phyloP scores from a whole-genome alignment of 768 basidiomycete species.

The Cytidiella melzeri region DNA sequence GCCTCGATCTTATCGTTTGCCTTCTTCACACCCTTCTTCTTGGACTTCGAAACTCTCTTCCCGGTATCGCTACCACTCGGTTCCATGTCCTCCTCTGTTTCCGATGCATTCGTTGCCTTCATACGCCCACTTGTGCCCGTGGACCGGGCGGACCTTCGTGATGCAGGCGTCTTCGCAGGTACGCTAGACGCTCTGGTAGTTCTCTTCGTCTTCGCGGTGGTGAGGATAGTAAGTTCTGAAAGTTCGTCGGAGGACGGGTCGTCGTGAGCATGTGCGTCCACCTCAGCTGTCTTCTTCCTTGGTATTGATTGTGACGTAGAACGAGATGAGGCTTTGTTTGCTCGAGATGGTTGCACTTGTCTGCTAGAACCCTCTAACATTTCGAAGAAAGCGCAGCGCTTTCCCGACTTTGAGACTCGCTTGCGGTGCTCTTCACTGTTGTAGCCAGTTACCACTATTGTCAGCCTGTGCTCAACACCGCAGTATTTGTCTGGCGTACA shows the following conservation, averaged over 20 bases:
- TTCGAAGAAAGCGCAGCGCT: constrained; percentile 39
- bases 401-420: constrained; percentile 46
- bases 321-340: constrained; percentile 23
- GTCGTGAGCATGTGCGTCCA: constrained; percentile 7
- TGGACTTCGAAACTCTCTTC: constrained; percentile 20
- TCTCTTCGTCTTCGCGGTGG: constrained; percentile 7
- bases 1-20: constrained; percentile 22
- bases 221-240: constrained; percentile 7
- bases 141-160: constrained; percentile 17
- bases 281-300: constrained; percentile 9
- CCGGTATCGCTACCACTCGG: constrained; percentile 23
- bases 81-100: constrained; percentile 19
- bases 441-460: constrained; percentile 5
- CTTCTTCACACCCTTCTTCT: constrained; percentile 19
- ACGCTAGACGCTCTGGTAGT: constrained; percentile 17
- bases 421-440: constrained; percentile 70
- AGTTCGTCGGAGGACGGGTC: constrained; percentile 23
- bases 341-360: constrained; percentile 18
- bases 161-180: constrained; percentile 16
- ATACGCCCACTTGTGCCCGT: constrained; percentile 13
- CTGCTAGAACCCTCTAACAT: constrained; percentile 13
- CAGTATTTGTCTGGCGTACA: constrained; percentile 46
- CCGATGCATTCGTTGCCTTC: constrained; percentile 11
- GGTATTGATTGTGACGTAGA: constrained; percentile 16
- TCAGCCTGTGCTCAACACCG: background rate